Conservation (phyloP, 1,284 basidiomycete genomes). For the Malassezia sp. region DNA sequence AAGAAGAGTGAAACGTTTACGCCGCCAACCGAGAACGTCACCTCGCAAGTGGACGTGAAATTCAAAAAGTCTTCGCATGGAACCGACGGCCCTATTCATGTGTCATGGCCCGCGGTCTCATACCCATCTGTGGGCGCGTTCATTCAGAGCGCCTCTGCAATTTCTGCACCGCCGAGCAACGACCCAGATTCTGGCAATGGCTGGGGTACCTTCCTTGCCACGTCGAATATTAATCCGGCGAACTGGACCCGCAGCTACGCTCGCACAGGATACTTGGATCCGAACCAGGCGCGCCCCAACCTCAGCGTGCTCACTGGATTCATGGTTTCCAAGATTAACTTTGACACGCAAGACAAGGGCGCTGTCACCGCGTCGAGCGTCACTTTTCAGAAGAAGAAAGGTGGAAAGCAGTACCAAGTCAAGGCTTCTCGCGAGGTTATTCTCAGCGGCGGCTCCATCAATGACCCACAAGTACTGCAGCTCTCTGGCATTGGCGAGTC, state of each 20-base stretch:
- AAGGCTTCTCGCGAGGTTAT: slow-evolving; percentile 56
- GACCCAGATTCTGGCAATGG: slow-evolving; percentile 53
- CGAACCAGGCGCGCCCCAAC: slow-evolving; percentile 55
- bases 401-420: slow-evolving; percentile 47
- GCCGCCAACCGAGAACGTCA: slow-evolving; percentile 41
- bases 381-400: slow-evolving; percentile 49
- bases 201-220: slow-evolving; percentile 55
- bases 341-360: slow-evolving; percentile 46
- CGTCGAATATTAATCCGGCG: slow-evolving; percentile 56
- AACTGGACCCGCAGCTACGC: slow-evolving; percentile 61
- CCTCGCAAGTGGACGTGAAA: slow-evolving; percentile 6
- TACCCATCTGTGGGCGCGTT: slow-evolving; percentile 27
- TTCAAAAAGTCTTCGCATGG: slow-evolving; percentile 50
- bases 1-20: slow-evolving; percentile 53
- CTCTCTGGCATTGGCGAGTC: slow-evolving; percentile 59
- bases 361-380: slow-evolving; percentile 55
- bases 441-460: slow-evolving; percentile 41
- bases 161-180: slow-evolving; percentile 49
- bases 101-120: slow-evolving; percentile 22
- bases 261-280: slow-evolving; percentile 60
- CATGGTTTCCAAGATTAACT: slow-evolving; percentile 58
- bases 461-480: slow-evolving; percentile 56
- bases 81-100: slow-evolving; percentile 49
- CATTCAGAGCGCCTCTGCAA: slow-evolving; percentile 18
- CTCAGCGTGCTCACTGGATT: slow-evolving; percentile 55